Percentiles rank a stretch among this genome's conserved stretches.
These are phyloP conservation scores for Fusarium clavum DNA, from an alignment of 2,329 filamentous ascomycete genomes.

Conservation along the genomic window DNA sequence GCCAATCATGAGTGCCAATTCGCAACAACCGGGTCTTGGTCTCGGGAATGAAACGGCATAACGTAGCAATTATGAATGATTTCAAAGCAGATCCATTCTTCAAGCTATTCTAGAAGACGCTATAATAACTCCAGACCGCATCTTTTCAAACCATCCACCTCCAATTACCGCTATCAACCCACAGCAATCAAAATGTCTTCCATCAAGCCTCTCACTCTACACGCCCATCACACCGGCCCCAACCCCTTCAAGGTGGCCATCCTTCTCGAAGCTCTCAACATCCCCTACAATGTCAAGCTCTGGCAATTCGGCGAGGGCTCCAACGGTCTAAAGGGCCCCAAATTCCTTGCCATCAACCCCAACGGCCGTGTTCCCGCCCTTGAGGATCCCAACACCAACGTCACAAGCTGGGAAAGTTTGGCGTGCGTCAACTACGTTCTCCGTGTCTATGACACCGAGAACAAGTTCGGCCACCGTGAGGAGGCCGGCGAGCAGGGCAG, in stretches of 20 bases:
- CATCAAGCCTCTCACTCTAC: constrained; percentile 11
- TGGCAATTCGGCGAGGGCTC: constrained; percentile 13
- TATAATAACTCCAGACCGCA: not conserved
- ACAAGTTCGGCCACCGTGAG: constrained; percentile 12
- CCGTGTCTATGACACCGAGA: constrained; percentile 33
- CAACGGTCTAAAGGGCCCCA: constrained; percentile 42
- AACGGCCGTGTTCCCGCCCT: constrained; percentile 50
- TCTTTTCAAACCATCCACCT: not conserved
- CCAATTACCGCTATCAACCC: not conserved
- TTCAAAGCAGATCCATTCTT: not conserved
- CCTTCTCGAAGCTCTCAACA: constrained; percentile 47
- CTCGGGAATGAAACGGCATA: not conserved
- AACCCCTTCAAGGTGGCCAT: constrained; percentile 46
- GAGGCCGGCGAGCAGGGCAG: constrained; percentile 14
- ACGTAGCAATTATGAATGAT: not conserved
- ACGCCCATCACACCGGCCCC: constrained; percentile 24
- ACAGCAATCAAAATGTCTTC: constrained; percentile 3
- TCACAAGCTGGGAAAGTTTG: constrained; percentile 46
- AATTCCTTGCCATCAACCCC: constrained; percentile 47
- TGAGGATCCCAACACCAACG: constrained; percentile 48
- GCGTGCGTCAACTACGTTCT: constrained; percentile 42
- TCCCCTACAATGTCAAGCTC: constrained; percentile 46
- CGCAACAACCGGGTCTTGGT: not conserved
- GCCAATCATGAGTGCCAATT: not conserved
- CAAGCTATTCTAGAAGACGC: not conserved